These are phyloP conservation scores for Mimosa pudica DNA, from an alignment of 306 rosid genomes.

Conservation along the genomic window DNA sequence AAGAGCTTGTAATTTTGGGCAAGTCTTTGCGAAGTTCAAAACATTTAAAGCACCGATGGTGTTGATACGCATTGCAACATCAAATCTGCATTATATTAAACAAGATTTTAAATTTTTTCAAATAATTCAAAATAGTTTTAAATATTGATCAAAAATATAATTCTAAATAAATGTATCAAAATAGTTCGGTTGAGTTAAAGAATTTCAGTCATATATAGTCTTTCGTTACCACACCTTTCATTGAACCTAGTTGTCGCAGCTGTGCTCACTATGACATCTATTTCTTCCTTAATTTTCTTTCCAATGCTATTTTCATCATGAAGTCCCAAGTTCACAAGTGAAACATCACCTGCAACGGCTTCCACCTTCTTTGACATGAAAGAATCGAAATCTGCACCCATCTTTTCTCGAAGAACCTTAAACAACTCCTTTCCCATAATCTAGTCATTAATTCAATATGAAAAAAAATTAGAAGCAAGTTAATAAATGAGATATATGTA, in stretches of 20 bases:
- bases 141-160: no score
- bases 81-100: conserved; percentile 36
- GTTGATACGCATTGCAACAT: conserved; percentile 40
- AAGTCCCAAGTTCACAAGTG: conserved; percentile 37
- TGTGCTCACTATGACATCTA: conserved; percentile 36
- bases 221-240: conserved; percentile 40
- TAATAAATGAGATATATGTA: background rate
- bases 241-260: conserved; percentile 53
- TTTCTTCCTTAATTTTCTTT: background rate
- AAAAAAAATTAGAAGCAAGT: background rate
- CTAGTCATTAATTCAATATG: background rate
- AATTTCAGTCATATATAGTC: background rate
- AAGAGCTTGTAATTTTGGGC: conserved; percentile 30
- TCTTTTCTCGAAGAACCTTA: background rate
- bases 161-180: no score
- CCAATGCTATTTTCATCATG: conserved; percentile 20
- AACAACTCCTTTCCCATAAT: conserved; percentile 1
- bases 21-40: conserved; percentile 44
- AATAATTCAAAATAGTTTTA: background rate
- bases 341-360: conserved; percentile 39
- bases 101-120: background rate
- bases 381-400: background rate
- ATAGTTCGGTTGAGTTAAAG: background rate
- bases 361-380: conserved; percentile 36
- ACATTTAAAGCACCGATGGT: conserved; percentile 42